Evolutionary conservation across 2,329 filamentous ascomycete species (phyloP).

Genomic region (Didymella exigua): DNA sequence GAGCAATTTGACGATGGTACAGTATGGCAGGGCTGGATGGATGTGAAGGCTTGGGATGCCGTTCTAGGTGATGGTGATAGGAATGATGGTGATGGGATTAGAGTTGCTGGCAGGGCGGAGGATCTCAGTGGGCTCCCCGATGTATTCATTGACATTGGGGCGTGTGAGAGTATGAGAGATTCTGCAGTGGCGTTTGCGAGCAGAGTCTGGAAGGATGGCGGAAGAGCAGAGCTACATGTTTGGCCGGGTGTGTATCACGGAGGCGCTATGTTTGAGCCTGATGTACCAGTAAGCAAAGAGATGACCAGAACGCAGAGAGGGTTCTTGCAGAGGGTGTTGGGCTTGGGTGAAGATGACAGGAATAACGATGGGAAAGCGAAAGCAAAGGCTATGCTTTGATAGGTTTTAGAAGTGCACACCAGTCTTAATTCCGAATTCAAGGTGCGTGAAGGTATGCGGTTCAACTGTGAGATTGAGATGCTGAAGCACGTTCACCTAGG

Average conservation of each 20-base stretch:
- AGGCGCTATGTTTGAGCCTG: conserved; percentile 3
- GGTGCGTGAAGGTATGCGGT: neutral
- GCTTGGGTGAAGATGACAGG: neutral
- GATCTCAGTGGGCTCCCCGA: conserved; percentile 47
- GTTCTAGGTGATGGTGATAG: conserved; percentile 43
- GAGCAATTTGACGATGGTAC: conserved; percentile 40
- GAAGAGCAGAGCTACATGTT: conserved; percentile 51
- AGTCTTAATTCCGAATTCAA: neutral
- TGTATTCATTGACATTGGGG: conserved; percentile 54
- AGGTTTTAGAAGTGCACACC: neutral
- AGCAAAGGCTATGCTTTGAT: neutral
- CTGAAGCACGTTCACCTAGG: neutral
- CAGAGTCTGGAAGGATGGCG: conserved; percentile 50
- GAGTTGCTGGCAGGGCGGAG: conserved; percentile 48
- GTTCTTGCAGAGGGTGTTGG: conserved; percentile 1
- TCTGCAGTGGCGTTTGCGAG: conserved; percentile 51
- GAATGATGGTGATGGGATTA: conserved; percentile 28
- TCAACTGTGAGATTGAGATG: neutral
- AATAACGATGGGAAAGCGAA: neutral
- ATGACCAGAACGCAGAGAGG: neutral
- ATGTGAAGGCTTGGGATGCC: conserved; percentile 51
- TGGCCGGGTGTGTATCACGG: conserved; percentile 44
- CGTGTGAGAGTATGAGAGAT: conserved; percentile 53
- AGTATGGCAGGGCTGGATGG: conserved; percentile 47
- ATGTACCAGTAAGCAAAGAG: neutral